phyloP scores from a whole-genome alignment of 1,284 basidiomycete genomes.

The Tausonia pullulans region DNA sequence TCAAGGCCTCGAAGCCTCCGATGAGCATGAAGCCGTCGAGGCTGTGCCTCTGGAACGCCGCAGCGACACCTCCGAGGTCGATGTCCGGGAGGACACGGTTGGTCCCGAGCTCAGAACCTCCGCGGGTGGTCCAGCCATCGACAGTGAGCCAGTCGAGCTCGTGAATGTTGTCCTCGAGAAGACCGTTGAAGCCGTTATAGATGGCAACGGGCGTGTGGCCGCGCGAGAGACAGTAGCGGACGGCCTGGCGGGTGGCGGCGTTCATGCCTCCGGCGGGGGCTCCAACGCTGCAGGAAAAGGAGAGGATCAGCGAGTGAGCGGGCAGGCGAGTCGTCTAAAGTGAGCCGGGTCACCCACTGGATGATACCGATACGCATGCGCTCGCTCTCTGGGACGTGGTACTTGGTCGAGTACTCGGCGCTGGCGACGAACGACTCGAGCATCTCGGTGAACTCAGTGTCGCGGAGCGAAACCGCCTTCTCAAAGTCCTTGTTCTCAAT shows the following conservation, averaged over 20 bases:
- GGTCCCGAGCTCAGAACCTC: slow-evolving; percentile 96
- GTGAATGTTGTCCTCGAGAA: slow-evolving; percentile 77
- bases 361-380: slow-evolving; percentile 80
- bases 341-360: slow-evolving; percentile 50
- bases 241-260: slow-evolving; percentile 86
- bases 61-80: slow-evolving; percentile 75
- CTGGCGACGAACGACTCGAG: slow-evolving; percentile 71
- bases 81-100: slow-evolving; percentile 78
- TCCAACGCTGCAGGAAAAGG: slow-evolving; percentile 53
- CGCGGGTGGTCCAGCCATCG: slow-evolving; percentile 89
- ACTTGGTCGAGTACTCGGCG: slow-evolving; percentile 47
- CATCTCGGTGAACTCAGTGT: slow-evolving; percentile 82
- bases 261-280: slow-evolving; percentile 99
- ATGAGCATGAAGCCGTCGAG: slow-evolving; percentile 79
- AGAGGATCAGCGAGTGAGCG: slow-evolving; percentile 3
- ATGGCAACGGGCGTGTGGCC: slow-evolving; percentile 86
- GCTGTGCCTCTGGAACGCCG: slow-evolving; percentile 76
- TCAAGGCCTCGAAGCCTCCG: slow-evolving; percentile 93
- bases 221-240: slow-evolving; percentile 81
- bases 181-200: slow-evolving; percentile 89
- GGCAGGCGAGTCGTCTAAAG: not conserved
- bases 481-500: slow-evolving; percentile 76
- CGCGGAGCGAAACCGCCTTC: slow-evolving; percentile 76
- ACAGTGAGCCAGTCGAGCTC: slow-evolving; percentile 93
- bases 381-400: slow-evolving; percentile 45